Conservation (phyloP, 1,284 basidiomycete species). For the Omphalotus olearius region DNA sequence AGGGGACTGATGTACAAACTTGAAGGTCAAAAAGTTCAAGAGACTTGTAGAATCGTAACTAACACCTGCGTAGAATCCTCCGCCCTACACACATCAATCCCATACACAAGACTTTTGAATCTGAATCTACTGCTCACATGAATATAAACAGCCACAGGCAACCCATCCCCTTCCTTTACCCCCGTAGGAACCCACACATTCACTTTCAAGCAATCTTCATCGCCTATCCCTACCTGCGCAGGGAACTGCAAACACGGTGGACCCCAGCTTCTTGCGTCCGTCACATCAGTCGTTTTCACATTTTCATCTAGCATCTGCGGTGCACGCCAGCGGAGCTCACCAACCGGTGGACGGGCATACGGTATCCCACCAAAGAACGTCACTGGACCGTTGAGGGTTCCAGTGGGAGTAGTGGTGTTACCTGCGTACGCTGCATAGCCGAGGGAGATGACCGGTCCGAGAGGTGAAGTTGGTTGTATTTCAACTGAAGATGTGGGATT, state of each 20-base stretch:
- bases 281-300: constrained; percentile 19
- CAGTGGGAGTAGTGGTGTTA: constrained; percentile 36
- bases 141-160: constrained; percentile 44
- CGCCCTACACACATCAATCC: constrained; percentile 26
- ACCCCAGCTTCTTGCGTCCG: constrained; percentile 40
- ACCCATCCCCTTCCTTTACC: constrained; percentile 23
- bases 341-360: constrained; percentile 40
- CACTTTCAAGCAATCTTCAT: constrained; percentile 42
- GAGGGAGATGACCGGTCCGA: constrained; percentile 36
- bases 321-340: constrained; percentile 36
- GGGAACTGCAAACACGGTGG: constrained; percentile 39
- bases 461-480: constrained; percentile 17
- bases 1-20: no score
- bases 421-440: constrained; percentile 40
- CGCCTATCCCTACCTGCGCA: constrained; percentile 36
- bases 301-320: constrained; percentile 28
- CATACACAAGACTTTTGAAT: not conserved
- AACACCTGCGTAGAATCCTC: constrained; percentile 35
- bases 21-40: no score
- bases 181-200: constrained; percentile 41
- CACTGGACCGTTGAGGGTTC: constrained; percentile 25
- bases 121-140: no score
- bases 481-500: no score
- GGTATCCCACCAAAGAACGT: constrained; percentile 41
- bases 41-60: no score